A percentile compares a stretch with the other conserved stretches of the same genome.
Conservation (phyloP, 73 alveolate genomes). For the Breviolum minutum region DNA sequence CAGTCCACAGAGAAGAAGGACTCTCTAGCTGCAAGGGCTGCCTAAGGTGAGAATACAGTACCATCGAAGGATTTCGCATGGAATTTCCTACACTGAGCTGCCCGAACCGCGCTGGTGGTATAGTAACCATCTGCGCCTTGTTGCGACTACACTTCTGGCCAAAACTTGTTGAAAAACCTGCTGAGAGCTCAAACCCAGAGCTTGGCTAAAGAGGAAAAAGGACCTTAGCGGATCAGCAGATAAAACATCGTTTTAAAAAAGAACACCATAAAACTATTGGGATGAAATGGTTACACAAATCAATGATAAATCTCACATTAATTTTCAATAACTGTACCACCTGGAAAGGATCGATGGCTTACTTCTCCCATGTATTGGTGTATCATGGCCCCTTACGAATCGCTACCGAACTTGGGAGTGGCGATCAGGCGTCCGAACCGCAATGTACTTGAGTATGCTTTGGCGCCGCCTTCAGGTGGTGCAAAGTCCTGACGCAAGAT, state of each 20-base stretch:
- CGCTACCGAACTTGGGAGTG: too few species aligned
- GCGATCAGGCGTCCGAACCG: slow-evolving; percentile 3
- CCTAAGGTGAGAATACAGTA: too few species aligned
- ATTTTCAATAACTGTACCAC: too few species aligned
- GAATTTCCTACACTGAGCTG: background rate
- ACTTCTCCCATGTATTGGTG: too few species aligned
- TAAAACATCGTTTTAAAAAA: too few species aligned
- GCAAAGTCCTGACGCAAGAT: slow-evolving; percentile 6
- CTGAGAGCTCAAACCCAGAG: slow-evolving; percentile 4
- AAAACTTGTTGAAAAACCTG: background rate
- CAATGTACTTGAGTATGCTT: background rate
- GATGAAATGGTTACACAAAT: too few species aligned
- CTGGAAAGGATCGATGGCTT: too few species aligned
- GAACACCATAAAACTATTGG: too few species aligned
- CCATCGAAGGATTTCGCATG: too few species aligned
- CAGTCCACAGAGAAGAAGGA: slow-evolving; percentile 37
- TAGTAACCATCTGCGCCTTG: slow-evolving; percentile 37
- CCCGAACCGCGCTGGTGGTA: background rate
- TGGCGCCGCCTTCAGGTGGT: slow-evolving; percentile 36
- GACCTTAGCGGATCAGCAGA: background rate
- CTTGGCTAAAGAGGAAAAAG: slow-evolving; percentile 41
- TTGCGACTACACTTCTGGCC: background rate
- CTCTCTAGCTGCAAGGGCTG: slow-evolving; percentile 17
- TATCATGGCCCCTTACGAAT: too few species aligned
- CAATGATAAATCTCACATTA: too few species aligned